phyloP scores from a whole-genome alignment of 2,329 filamentous ascomycete species.

The Ophiocordyceps camponoti-saundersi region DNA sequence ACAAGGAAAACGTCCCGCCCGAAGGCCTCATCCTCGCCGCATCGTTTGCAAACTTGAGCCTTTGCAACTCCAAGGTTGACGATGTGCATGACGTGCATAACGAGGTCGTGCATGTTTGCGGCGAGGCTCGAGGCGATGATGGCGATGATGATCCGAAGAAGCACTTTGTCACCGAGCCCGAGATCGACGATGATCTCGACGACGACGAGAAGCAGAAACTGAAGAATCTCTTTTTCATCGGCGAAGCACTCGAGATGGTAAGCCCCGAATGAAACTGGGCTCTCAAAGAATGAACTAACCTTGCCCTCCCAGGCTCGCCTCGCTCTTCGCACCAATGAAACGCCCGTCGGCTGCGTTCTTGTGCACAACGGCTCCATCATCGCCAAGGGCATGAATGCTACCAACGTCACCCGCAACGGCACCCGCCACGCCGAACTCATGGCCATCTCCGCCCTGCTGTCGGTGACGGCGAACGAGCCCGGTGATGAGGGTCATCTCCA shows the following conservation, averaged over 20 bases:
- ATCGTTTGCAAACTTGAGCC: neutral
- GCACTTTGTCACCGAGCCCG: neutral
- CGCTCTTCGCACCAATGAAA: constrained; percentile 75
- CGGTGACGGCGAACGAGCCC: constrained; percentile 13
- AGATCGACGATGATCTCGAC: constrained; percentile 9
- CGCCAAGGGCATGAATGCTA: constrained; percentile 89
- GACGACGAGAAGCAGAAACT: constrained; percentile 13
- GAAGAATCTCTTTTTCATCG: constrained; percentile 47
- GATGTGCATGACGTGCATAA: neutral
- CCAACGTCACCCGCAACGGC: constrained; percentile 77
- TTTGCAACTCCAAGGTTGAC: neutral
- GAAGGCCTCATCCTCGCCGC: neutral
- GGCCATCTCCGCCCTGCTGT: constrained; percentile 47
- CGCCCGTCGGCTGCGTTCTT: constrained; percentile 89
- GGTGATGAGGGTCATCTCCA: constrained; percentile 10
- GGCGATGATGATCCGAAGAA: too few species aligned
- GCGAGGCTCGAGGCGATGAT: too few species aligned
- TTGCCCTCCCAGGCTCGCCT: constrained; percentile 53
- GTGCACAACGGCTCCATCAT: constrained; percentile 68
- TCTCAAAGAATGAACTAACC: neutral
- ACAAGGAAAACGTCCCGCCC: neutral
- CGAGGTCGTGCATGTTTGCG: neutral
- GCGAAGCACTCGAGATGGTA: constrained; percentile 76
- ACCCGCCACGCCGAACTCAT: constrained; percentile 94
- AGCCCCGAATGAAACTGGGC: constrained; percentile 7